phyloP scores from a whole-genome alignment of 2,329 filamentous ascomycete species.

The Fusarium transvaalense region DNA sequence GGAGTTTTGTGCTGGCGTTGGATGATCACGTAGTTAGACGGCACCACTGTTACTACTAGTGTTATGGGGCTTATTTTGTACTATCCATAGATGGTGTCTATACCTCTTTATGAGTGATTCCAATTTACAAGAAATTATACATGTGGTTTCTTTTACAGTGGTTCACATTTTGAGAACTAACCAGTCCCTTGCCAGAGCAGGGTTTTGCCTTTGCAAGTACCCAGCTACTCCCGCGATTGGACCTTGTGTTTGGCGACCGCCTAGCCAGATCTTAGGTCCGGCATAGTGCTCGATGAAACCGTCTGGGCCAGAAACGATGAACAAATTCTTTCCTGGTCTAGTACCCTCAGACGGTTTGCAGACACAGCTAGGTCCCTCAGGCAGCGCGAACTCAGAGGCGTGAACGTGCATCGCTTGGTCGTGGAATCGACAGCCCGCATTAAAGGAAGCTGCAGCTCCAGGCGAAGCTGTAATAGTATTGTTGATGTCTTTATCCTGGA shows the following conservation, averaged over 20 bases:
- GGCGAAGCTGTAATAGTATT: slow-evolving; percentile 45
- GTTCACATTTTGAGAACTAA: slow-evolving; percentile 65
- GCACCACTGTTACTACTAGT: slow-evolving; percentile 28
- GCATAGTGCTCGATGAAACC: slow-evolving; percentile 88
- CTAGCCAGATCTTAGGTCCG: slow-evolving; percentile 80
- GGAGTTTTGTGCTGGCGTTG: slow-evolving; percentile 39
- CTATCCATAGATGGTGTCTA: slow-evolving; percentile 25
- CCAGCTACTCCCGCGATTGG: slow-evolving; percentile 76
- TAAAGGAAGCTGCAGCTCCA: slow-evolving; percentile 6
- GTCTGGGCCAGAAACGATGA: slow-evolving; percentile 91
- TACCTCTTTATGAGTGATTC: slow-evolving; percentile 24
- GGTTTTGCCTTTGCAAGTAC: slow-evolving; percentile 64
- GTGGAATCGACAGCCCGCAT: slow-evolving; percentile 49
- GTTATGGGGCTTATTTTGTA: slow-evolving; percentile 32
- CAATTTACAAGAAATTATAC: slow-evolving; percentile 16
- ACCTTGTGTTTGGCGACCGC: slow-evolving; percentile 81
- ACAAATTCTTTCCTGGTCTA: slow-evolving; percentile 67
- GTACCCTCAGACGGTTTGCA: slow-evolving; percentile 44
- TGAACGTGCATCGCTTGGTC: slow-evolving; percentile 49
- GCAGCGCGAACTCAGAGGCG: slow-evolving; percentile 51
- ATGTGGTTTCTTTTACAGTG: slow-evolving; percentile 1
- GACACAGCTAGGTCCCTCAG: slow-evolving; percentile 44
- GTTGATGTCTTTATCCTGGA: slow-evolving; percentile 66
- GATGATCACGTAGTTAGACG: slow-evolving; percentile 38
- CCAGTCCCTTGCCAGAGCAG: slow-evolving; percentile 58